Base-by-base conservation (phyloP, 305 asterid species). In the Plantago lanceolata region DNA sequence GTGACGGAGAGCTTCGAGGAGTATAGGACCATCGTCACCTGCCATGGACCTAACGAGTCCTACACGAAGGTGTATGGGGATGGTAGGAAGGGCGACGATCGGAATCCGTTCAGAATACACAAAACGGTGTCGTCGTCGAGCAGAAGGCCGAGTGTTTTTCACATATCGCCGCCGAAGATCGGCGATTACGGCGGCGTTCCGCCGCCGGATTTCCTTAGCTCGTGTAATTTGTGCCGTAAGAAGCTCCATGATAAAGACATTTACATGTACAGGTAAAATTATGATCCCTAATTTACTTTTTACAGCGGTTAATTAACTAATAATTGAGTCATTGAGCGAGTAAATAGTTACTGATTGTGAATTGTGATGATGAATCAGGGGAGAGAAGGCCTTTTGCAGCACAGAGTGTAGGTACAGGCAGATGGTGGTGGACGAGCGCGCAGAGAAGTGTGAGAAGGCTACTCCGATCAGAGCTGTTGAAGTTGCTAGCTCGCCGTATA, bases 361-460 rank as follows among this genome's bases (percentile, higher is more conserved):
- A 50, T 19, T 55, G 31, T 24, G 19, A 16, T 0, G 17, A 14
- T 26, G 4, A 14, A 33, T 48, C 80, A 85, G 97, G 75, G 94
- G 96, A 3, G 97, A 90, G 65, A 87, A 81, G 65, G 90, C 87
- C 31, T 90, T 87, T 65, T 90, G 96, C 74, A 90, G 97, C 72
- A 28, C 85, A 43, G 97, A 90, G 82, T 90, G 95, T 73, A 78
- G 97, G 71, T 76, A 75, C 64, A 75, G 67, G 72, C 92, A 90
- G 20, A 85, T 90, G 57, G 81, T 75, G 74, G 69, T 66, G 79
- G 96, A 90, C 40, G 94, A 87, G 63, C 76, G 81, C 19, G 79
- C 55, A 65, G 90, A 86, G 13, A 86, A 78, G 55, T 75, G 90
- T 65, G 84, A 79, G 44, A 33, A 33, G 9, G 40, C 40, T 7